These are phyloP conservation scores for Curvularia eragrostidis DNA, from an alignment of 2,329 filamentous ascomycete genomes.

Conservation along the genomic window DNA sequence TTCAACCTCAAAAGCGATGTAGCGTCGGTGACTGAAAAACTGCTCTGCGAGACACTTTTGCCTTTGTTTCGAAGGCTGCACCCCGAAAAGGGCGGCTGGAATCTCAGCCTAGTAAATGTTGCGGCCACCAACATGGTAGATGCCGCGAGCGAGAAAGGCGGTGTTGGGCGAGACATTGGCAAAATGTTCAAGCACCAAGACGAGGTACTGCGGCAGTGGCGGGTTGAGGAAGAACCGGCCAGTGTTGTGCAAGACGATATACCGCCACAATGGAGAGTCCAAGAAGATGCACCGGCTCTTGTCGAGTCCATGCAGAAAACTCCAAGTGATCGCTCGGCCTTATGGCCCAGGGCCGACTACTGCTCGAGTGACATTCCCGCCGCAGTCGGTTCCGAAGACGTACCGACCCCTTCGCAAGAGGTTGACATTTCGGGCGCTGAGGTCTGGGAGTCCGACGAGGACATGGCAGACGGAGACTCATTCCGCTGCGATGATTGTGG, in stretches of 20 bases:
- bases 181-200: slow-evolving; percentile 83
- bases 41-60: slow-evolving; percentile 72
- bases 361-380: neutral
- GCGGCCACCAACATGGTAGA: slow-evolving; percentile 83
- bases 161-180: slow-evolving; percentile 73
- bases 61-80: slow-evolving; percentile 78
- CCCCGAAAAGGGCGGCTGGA: slow-evolving; percentile 73
- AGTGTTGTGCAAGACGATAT: no score
- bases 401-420: slow-evolving; percentile 37
- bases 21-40: slow-evolving; percentile 68
- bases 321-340: neutral
- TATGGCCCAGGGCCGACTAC: neutral
- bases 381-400: slow-evolving; percentile 43
- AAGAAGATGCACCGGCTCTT: no score
- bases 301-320: neutral
- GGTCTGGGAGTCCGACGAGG: slow-evolving; percentile 41
- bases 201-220: slow-evolving; percentile 71
- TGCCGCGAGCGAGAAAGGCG: slow-evolving; percentile 54
- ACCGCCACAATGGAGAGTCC: no score
- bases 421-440: slow-evolving; percentile 23
- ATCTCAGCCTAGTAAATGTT: slow-evolving; percentile 83
- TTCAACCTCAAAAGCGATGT: slow-evolving; percentile 68
- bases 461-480: slow-evolving; percentile 37
- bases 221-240: slow-evolving; percentile 44
- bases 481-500: slow-evolving; percentile 60